phyloP scores from a whole-genome alignment of 495 filamentous ascomycete species.

The Haplographium delicatum region DNA sequence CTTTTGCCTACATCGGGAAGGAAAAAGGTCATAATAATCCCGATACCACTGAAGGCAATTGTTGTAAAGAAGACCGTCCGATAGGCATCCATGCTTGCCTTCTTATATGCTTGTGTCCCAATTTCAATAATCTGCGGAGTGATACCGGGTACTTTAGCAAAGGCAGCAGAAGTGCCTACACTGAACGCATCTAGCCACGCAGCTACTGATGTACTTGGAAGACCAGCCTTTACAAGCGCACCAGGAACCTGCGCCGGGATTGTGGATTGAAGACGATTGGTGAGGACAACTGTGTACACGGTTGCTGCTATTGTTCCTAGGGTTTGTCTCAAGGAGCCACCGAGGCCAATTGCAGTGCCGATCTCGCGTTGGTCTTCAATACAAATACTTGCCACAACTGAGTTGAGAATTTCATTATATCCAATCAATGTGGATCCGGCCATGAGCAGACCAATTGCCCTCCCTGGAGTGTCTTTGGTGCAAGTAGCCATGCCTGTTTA shows the following conservation, averaged over 20 bases:
- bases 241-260: conserved; percentile 30
- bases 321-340: conserved; percentile 25
- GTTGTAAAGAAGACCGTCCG: conserved; percentile 4
- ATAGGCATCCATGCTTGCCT: neutral
- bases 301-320: conserved; percentile 23
- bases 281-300: conserved; percentile 38
- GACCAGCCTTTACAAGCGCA: conserved; percentile 32
- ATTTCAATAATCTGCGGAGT: conserved; percentile 29
- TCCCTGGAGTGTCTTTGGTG: too few species aligned
- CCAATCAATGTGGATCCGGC: conserved; percentile 1
- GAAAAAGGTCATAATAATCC: neutral
- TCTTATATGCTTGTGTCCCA: conserved; percentile 26
- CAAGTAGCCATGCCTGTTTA: too few species aligned
- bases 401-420: neutral
- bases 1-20: neutral
- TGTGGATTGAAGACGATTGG: conserved; percentile 30
- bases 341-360: conserved; percentile 36
- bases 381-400: neutral
- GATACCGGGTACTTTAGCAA: conserved; percentile 35
- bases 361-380: conserved; percentile 30
- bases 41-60: neutral
- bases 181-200: conserved; percentile 30
- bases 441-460: too few species aligned
- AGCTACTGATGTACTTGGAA: conserved; percentile 31
- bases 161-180: conserved; percentile 24